Percentiles rank a stretch among this genome's conserved stretches.
These are phyloP conservation scores for Lachancea cidri DNA, from an alignment of 805 yeast genomes.

Conservation along the genomic window DNA sequence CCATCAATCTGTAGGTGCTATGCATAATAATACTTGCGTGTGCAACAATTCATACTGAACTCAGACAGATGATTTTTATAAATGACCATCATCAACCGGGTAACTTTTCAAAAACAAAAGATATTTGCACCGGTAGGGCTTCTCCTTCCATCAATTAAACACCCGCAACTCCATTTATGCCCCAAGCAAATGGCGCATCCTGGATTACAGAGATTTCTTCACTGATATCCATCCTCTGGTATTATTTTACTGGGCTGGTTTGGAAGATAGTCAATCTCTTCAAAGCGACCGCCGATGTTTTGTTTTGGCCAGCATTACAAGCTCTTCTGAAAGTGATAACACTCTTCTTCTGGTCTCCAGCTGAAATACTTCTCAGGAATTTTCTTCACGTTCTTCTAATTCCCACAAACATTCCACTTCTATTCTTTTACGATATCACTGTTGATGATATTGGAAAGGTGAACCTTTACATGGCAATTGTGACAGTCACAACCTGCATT, in stretches of 20 bases:
- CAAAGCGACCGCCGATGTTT: neutral
- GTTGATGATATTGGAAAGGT: constrained; percentile 16
- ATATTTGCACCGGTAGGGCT: neutral
- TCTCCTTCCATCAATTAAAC: no score
- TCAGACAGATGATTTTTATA: neutral
- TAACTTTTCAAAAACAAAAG: neutral
- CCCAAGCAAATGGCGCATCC: neutral
- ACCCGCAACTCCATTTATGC: no score
- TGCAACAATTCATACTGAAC: no score
- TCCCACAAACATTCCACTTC: constrained; percentile 27
- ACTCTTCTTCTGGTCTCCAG: constrained; percentile 16
- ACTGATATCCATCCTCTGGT: neutral
- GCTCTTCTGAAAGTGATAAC: constrained; percentile 2
- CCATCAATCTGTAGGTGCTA: no score
- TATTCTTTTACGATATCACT: constrained; percentile 20
- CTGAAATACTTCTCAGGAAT: constrained; percentile 15
- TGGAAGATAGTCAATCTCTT: neutral
- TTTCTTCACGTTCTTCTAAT: constrained; percentile 15
- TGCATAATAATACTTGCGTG: no score
- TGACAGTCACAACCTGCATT: constrained; percentile 15
- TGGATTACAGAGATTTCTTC: neutral
- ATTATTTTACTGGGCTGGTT: neutral
- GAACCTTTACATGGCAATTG: constrained; percentile 10
- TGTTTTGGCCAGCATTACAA: constrained; percentile 1
- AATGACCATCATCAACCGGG: neutral